A percentile compares a stretch with the other conserved stretches of the same genome.
These are phyloP conservation scores for Stramenopiles sp. DNA, from an alignment of 352 stramenopile genomes.

Conservation along the genomic window DNA sequence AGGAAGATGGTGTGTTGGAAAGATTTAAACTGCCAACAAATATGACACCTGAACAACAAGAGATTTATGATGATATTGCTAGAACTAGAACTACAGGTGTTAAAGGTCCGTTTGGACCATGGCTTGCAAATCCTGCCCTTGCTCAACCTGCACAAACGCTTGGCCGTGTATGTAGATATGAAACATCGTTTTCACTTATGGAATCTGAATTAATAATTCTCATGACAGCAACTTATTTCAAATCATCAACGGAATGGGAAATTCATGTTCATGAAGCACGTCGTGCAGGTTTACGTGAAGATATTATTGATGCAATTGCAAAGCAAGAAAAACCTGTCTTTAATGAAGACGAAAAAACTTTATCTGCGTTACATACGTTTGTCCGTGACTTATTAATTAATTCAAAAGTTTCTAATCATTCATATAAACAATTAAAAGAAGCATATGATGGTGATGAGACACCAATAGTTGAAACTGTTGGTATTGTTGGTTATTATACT, in stretches of 20 bases:
- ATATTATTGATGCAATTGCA: conserved; percentile 30
- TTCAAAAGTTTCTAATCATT: conserved; percentile 30
- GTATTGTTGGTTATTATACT: conserved; percentile 37
- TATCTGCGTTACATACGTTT: conserved; percentile 28
- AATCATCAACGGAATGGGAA: conserved; percentile 30
- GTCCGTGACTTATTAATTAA: conserved; percentile 30
- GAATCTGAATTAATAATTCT: conserved; percentile 40
- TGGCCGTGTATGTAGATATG: conserved; percentile 28
- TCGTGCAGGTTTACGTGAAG: conserved; percentile 24
- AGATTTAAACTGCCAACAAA: too few species aligned
- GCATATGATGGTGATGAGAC: conserved; percentile 21
- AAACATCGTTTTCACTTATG: conserved; percentile 26
- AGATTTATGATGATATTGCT: neutral
- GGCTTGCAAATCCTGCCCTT: conserved; percentile 30
- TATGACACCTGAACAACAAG: conserved; percentile 19
- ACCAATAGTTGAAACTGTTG: conserved; percentile 33
- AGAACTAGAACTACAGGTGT: conserved; percentile 9
- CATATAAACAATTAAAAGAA: conserved; percentile 26
- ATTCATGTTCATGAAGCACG: conserved; percentile 34
- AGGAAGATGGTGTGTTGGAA: too few species aligned
- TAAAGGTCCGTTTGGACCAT: conserved; percentile 38
- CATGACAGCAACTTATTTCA: conserved; percentile 28
- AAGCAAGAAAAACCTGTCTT: conserved; percentile 25
- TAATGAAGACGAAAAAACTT: conserved; percentile 19
- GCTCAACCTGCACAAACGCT: conserved; percentile 28